A percentile compares a stretch with the other conserved stretches of the same genome.
These are phyloP conservation scores for Platanus orientalis DNA, from an alignment of 164 flowering plant genomes.

Conservation along the genomic window DNA sequence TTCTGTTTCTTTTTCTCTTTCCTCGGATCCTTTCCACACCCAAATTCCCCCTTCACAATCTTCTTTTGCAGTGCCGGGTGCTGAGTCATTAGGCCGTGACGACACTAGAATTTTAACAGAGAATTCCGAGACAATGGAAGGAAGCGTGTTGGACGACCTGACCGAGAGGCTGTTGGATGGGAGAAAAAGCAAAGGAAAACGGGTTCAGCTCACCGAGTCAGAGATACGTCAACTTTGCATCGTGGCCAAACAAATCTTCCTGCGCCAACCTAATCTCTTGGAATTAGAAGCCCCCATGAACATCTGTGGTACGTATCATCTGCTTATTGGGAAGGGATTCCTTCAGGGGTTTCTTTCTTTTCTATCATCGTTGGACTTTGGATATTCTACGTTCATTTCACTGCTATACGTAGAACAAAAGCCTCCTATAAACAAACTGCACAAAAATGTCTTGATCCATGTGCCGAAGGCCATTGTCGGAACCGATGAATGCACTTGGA, in stretches of 20 bases:
- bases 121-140: slow-evolving; percentile 48
- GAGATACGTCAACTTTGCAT: slow-evolving; percentile 45
- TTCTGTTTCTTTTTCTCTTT: neutral
- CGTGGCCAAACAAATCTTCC: slow-evolving; percentile 35
- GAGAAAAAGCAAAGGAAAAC: slow-evolving; percentile 37
- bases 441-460: no score
- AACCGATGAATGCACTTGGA: no score
- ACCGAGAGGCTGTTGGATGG: slow-evolving; percentile 46
- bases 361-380: no score
- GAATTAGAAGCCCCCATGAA: slow-evolving; percentile 47
- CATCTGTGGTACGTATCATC: slow-evolving; percentile 43
- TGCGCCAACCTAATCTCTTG: slow-evolving; percentile 38
- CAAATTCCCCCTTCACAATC: neutral
- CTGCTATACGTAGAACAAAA: no score
- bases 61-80: neutral
- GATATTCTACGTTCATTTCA: no score
- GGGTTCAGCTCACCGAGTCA: slow-evolving; percentile 32
- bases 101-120: no score
- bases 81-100: neutral
- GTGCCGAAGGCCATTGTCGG: no score
- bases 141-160: slow-evolving; percentile 30
- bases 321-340: no score
- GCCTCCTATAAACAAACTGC: no score
- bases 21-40: neutral
- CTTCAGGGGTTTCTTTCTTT: no score